These are phyloP conservation scores for Trichoderma endophyticum DNA, from an alignment of 2,329 filamentous ascomycete species.

Conservation along the genomic window DNA sequence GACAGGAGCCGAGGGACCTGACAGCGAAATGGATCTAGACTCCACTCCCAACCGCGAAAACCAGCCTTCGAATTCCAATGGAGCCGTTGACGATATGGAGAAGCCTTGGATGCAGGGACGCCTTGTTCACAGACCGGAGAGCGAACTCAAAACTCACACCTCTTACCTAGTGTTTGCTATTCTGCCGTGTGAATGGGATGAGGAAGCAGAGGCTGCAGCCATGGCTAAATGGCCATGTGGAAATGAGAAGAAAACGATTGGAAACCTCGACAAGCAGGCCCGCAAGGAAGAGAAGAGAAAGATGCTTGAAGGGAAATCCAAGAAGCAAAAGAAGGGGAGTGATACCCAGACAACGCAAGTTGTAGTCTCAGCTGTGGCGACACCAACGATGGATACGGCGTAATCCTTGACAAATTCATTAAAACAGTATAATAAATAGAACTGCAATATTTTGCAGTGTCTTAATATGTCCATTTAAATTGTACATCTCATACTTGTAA, in stretches of 20 bases:
- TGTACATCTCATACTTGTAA: not conserved
- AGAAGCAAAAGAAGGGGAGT: conserved; percentile 30
- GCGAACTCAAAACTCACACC: conserved; percentile 91
- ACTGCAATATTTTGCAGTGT: not conserved
- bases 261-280: conserved; percentile 50
- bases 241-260: conserved; percentile 50
- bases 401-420: not conserved
- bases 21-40: conserved; percentile 42
- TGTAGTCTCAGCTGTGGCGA: conserved; percentile 7
- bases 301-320: conserved; percentile 42
- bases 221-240: conserved; percentile 62
- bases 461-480: not conserved
- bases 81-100: conserved; percentile 28
- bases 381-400: not conserved
- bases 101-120: conserved; percentile 73
- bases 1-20: conserved; percentile 29
- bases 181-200: conserved; percentile 80
- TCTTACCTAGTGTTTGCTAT: conserved; percentile 95
- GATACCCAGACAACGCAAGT: conserved; percentile 14
- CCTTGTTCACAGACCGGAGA: conserved; percentile 75
- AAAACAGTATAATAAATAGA: not conserved
- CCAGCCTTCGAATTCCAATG: not conserved
- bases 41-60: conserved; percentile 26
- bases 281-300: conserved; percentile 58
- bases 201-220: conserved; percentile 72